Conservation (phyloP, 1,284 basidiomycete species). For the Ganoderma resinaceum region DNA sequence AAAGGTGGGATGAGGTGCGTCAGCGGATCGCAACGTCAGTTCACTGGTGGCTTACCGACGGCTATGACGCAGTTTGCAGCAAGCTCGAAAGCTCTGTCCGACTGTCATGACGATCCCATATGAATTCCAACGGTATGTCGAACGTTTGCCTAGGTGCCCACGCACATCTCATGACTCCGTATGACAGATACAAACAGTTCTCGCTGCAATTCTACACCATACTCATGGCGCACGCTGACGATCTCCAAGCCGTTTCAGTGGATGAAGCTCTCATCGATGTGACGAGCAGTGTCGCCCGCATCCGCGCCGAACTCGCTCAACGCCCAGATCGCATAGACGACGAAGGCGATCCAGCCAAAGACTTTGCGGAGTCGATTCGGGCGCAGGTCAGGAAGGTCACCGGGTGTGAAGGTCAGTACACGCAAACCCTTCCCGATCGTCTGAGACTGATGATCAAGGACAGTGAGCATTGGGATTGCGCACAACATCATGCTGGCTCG, state of each 20-base stretch:
- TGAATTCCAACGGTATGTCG: slow-evolving; percentile 76
- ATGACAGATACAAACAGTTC: slow-evolving; percentile 76
- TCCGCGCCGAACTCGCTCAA: slow-evolving; percentile 40
- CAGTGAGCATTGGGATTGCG: slow-evolving; percentile 91
- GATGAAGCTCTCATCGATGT: slow-evolving; percentile 97
- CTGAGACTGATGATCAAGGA: background rate
- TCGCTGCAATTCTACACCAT: slow-evolving; percentile 93
- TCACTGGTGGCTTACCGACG: background rate
- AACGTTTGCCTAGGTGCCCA: background rate
- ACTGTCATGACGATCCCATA: slow-evolving; percentile 87
- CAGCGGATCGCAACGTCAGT: slow-evolving; percentile 27
- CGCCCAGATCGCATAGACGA: slow-evolving; percentile 4
- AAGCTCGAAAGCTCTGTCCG: slow-evolving; percentile 83
- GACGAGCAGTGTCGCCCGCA: slow-evolving; percentile 66
- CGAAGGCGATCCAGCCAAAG: slow-evolving; percentile 64
- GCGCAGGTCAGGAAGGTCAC: slow-evolving; percentile 79
- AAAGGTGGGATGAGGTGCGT: slow-evolving; percentile 90
- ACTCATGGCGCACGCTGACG: slow-evolving; percentile 88
- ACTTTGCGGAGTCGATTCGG: slow-evolving; percentile 85
- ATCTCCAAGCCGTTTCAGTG: slow-evolving; percentile 94
- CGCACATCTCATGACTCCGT: background rate
- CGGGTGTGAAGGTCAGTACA: slow-evolving; percentile 77
- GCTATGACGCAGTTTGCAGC: slow-evolving; percentile 66
- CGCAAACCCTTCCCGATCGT: background rate
- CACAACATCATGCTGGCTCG: slow-evolving; percentile 93